These are phyloP conservation scores for Daedalea quercina DNA, from an alignment of 768 basidiomycete species.

Conservation along the genomic window DNA sequence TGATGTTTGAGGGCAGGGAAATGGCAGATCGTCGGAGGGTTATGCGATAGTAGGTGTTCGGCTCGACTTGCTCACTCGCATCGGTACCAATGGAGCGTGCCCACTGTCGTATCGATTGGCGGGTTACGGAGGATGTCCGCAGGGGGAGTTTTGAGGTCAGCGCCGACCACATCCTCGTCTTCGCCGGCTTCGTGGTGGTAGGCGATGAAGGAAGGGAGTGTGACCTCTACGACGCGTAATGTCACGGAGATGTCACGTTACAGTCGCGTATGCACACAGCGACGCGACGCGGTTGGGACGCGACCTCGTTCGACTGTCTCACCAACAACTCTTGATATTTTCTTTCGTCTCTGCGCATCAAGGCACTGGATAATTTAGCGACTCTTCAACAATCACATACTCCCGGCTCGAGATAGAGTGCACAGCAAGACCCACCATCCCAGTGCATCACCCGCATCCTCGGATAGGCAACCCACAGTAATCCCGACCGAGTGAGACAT, in stretches of 20 bases:
- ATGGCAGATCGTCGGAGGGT: slow-evolving; percentile 86
- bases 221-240: not conserved
- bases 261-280: not conserved
- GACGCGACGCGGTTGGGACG: not conserved
- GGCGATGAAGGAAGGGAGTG: no score
- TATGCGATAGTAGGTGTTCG: slow-evolving; percentile 79
- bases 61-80: slow-evolving; percentile 9
- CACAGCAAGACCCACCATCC: not conserved
- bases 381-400: no score
- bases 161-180: not conserved
- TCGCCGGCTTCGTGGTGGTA: not conserved
- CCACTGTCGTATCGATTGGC: not conserved
- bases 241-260: not conserved
- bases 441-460: not conserved
- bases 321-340: not conserved
- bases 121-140: not conserved
- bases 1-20: slow-evolving; percentile 63
- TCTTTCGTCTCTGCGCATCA: not conserved
- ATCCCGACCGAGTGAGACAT: not conserved
- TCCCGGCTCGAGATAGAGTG: no score
- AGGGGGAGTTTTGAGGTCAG: not conserved
- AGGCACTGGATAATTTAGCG: not conserved
- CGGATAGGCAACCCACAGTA: no score
- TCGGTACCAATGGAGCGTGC: not conserved
- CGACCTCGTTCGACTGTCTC: not conserved